A percentile compares a stretch with the other conserved stretches of the same genome.
These are phyloP conservation scores for Actinomortierella wolfii DNA, from an alignment of 371 early-diverging fungal species.

Conservation along the genomic window DNA sequence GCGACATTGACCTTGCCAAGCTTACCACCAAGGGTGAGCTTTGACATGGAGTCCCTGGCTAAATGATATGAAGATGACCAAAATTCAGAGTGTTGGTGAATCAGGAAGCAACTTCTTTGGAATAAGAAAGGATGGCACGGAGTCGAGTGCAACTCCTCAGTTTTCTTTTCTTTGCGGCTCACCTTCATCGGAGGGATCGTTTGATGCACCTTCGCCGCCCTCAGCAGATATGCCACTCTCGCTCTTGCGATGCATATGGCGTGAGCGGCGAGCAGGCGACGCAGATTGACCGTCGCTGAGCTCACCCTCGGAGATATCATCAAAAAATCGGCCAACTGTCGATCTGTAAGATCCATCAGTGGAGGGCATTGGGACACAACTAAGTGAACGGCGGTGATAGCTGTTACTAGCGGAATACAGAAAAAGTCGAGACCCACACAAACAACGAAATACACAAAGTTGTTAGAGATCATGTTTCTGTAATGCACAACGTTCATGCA, in stretches of 20 bases:
- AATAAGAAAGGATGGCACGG: slow-evolving; percentile 5
- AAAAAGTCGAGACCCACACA: background rate
- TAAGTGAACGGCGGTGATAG: slow-evolving; percentile 42
- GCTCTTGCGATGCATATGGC: slow-evolving; percentile 40
- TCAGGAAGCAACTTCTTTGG: too few relatives aligned
- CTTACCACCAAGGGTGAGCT: slow-evolving; percentile 30
- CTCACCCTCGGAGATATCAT: slow-evolving; percentile 27
- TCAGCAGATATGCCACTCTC: slow-evolving; percentile 30
- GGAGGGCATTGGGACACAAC: slow-evolving; percentile 36
- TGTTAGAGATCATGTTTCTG: background rate
- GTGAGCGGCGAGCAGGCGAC: slow-evolving; percentile 32
- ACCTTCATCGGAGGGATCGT: slow-evolving; percentile 12
- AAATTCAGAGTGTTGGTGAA: too few relatives aligned
- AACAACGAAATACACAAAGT: background rate
- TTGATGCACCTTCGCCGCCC: slow-evolving; percentile 3
- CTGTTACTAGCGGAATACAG: slow-evolving; percentile 5
- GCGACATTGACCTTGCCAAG: slow-evolving; percentile 23
- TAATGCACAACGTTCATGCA: background rate
- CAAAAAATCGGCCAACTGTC: slow-evolving; percentile 25
- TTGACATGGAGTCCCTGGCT: too few relatives aligned
- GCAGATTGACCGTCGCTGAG: slow-evolving; percentile 26
- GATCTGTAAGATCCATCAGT: slow-evolving; percentile 26
- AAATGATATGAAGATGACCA: too few relatives aligned
- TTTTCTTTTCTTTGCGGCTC: background rate
- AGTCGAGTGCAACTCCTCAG: background rate